Conservation (phyloP, 164 flowering plant genomes). For the Macadamia tetraphylla region DNA sequence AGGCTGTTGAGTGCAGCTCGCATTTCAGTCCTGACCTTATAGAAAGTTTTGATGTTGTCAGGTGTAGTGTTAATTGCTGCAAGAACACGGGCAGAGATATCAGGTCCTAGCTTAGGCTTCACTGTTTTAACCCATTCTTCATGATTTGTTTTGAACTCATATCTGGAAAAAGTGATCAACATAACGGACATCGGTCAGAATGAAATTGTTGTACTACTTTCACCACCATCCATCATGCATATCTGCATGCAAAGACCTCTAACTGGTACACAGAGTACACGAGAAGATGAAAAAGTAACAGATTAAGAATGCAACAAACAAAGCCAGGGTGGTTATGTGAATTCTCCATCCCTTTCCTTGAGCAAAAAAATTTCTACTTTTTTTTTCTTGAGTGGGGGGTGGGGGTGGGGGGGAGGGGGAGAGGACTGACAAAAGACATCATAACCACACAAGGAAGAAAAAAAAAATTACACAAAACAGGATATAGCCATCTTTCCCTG, state of each 20-base stretch:
- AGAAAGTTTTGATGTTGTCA: slow-evolving; percentile 60
- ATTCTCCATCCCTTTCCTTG: too few relatives aligned
- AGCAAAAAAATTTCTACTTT: too few relatives aligned
- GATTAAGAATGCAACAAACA: too few relatives aligned
- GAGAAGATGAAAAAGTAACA: background rate
- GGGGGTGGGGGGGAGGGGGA: too few relatives aligned
- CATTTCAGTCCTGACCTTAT: slow-evolving; percentile 79
- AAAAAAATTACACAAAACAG: too few relatives aligned
- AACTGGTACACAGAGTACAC: background rate
- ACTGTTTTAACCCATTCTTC: slow-evolving; percentile 79
- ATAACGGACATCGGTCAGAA: slow-evolving; percentile 11
- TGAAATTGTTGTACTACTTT: background rate
- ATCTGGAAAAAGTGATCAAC: slow-evolving; percentile 41
- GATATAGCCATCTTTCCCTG: too few relatives aligned
- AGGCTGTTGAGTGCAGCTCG: slow-evolving; percentile 68
- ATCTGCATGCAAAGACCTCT: background rate
- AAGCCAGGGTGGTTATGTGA: too few relatives aligned
- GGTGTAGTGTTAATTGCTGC: slow-evolving; percentile 49
- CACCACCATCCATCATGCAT: background rate
- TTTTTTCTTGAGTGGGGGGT: too few relatives aligned
- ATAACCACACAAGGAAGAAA: too few relatives aligned
- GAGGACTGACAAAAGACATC: too few relatives aligned
- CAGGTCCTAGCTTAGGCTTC: slow-evolving; percentile 67
- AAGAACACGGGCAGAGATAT: slow-evolving; percentile 53
- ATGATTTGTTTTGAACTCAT: slow-evolving; percentile 89